Base-by-base conservation (phyloP, 1,139 yeast species). In the Candida sp. region DNA sequence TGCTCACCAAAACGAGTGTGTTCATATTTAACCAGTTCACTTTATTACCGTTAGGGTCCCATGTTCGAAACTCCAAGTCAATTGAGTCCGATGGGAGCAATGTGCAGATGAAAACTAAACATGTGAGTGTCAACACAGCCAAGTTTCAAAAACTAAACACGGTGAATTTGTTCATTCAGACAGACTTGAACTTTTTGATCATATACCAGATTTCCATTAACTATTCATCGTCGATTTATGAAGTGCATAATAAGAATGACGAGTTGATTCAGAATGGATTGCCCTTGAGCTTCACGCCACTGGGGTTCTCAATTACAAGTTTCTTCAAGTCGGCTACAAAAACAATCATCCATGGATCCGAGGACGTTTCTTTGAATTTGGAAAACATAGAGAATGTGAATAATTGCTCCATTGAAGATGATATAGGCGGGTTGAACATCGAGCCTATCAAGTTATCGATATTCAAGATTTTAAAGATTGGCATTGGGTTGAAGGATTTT, bases 351-450 rank as follows among this genome's bases (percentile, higher is more conserved):
- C 68, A 63, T 31, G 74, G 74, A 2, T 56, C 59, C 7, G 61
- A 64, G 27, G 60, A 58, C 9, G 46, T 52, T 4, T 52, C 57
- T 25, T 47, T 66, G 2, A 70, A 68, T 48, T 57, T 77, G 44
- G 75, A 75, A 47, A 76, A 75, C 52, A 58, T 74, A n/a, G 81
- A 77, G 58, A 71, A 69, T 50, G 61, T 66, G 45, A 68, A 68
- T 50, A 73, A 72, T 55, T 54, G 55, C 12, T 53, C 62, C 23
- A 53, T 62, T 17, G 78, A 74, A 48, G 79, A 75, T 48, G 73
- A 71, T 25, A 47, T 60, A 28, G 62, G 68, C 6, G 68, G 68
- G 45, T 62, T 58, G 27, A 53, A 59, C 7, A 60, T 75, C 17
- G 73, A 67, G 27, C 62, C 57, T 27, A 71, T 67, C 2, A 72